Evolutionary conservation across 805 yeast species (phyloP), one percentile per base, ranked within the genome.

Genomic region (Danielozyma ontarioensis): DNA sequence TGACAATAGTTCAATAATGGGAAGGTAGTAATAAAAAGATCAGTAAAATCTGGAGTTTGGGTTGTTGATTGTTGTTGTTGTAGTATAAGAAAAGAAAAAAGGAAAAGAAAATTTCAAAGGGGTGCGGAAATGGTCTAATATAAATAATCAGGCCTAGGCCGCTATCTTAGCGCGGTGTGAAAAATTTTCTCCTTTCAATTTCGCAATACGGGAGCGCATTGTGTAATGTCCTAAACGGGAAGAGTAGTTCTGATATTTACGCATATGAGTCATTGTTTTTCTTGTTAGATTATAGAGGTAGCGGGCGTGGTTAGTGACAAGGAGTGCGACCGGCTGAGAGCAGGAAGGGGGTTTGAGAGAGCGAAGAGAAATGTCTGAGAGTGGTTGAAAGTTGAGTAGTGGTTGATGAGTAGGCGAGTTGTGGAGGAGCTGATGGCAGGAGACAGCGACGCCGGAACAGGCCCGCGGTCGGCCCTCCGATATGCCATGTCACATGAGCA

Each of bases 91-190:
- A 36, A 33, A 32, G 27, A 32, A 29, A 35, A 31, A 33, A 25
- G 29, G 11, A 25, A 7, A 13, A 29, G 24, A 12, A 13, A 3
- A 12, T 21, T 19, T 16, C 16, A 4, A 11, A n/a, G 15, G 6
- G 6, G 25, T 19, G 32, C 12, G 41, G 37, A 30, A 29, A 25
- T 30, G 21, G 14, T 12, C 26, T 22, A 19, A 31, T 29, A n/a
- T 42, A 39, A 39, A 42, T 39, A 42, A 12, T 25, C 18, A 6
- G 12, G 27, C 6, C 6, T 13, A n/a, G 25, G 10, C 15, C 17
- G 17, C 8, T 22, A 13, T 13, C 15, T 26, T 27, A 31, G 27
- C 22, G 23, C 13, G 31, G 13, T 19, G 25, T 15, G 31, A 21
- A 27, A 26, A 10, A 22, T 30, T 29, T 34, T 29, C 37, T 17